Evolutionary conservation across 345 rosid species (phyloP), one percentile per base, ranked within the genome.

Genomic region (Aquilaria sinensis): DNA sequence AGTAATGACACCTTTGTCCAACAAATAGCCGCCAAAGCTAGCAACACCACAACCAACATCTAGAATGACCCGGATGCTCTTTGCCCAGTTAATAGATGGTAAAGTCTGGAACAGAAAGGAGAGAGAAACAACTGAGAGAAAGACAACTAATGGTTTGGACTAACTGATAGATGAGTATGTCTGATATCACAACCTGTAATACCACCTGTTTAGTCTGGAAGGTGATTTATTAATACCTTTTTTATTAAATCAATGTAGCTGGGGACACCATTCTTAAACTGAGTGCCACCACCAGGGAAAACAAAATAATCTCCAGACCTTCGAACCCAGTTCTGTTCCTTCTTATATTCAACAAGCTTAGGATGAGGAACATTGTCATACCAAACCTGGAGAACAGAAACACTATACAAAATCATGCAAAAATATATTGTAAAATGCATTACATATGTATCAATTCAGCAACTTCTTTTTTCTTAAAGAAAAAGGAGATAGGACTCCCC

Each of bases 41-140:
- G 98, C 97, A 3, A 93, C 97, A 2, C 98, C 97, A 58, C 96
- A 88, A 31, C 94, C 98, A 53, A 90, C 97, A 80, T 93, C 97
- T 67, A 93, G 75, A 51, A 83, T 72, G 58, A 90, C 92, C 62
- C 94, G 82, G 47, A 78, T 74, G 62, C 76, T 78, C 72, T 81
- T 74, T 9, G 90, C 97, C 94, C 96, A 90, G 58, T 77, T 51
- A 73, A 90, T 85, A 56, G 12, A 32, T 11, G 92, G 96, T 63
- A 84, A 79, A 68, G 87, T 77, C 98, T 90, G 74, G 13, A 63
- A 56, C 10, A 59, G 45, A 60, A 43, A 57, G 23, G 57, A n/a
- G 49, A 58, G 51, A 11, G 13, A 58, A 33, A 31, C 29, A n/a
- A 64, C 3, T 4, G 12, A 10, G 2, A 45, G 0, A 0, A 31